Base-by-base conservation (phyloP, 352 stramenopile species). In the Pythium aquatile region DNA sequence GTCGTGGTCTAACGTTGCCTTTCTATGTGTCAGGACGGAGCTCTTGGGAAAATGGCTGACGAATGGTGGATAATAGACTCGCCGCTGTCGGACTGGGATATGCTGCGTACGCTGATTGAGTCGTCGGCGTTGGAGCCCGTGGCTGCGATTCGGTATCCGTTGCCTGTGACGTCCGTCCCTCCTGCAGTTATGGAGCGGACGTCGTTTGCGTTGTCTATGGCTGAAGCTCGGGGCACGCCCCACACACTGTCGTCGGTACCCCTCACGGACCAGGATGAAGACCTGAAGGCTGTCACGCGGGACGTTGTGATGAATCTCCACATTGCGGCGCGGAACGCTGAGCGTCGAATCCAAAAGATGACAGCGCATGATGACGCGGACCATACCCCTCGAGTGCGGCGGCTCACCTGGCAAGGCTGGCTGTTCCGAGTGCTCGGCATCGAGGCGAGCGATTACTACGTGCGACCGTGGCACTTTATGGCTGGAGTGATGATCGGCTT, bases 261-360 rank as follows among this genome's bases (percentile, higher is more conserved):
- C 10, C 55, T 28, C 16, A 35, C 51, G 2, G 46, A 68, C 47
- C 24, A 24, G 10, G 11, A 46, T 5, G 46, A 57, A 17, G 62
- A 68, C 37, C 29, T 68, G n/a, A 33, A 49, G 14, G 47, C 48
- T 10, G 62, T 63, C 24, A 26, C 62, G 17, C 55, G 54, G 32
- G 62, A 62, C 35, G 55, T 68, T 33, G 63, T 69, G 26, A 55
- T 65, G 37, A 69, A 69, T n/a, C 55, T 69, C 16, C 63, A 69
- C 49, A 20, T 69, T 16, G 63, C 63, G 26, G 63, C 63, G 16
- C 63, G 63, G 4, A 54, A 53, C 24, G 62, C 62, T 42, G 55
- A 68, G 30, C 62, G 55, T 0, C 54, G 62, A 17, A 68, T 68
- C 39, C 20, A 58, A 7, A 63, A 64, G 39, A 35, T 65, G 56